These are phyloP conservation scores for Prunus mongolica DNA, from an alignment of 306 rosid species.

Conservation along the genomic window DNA sequence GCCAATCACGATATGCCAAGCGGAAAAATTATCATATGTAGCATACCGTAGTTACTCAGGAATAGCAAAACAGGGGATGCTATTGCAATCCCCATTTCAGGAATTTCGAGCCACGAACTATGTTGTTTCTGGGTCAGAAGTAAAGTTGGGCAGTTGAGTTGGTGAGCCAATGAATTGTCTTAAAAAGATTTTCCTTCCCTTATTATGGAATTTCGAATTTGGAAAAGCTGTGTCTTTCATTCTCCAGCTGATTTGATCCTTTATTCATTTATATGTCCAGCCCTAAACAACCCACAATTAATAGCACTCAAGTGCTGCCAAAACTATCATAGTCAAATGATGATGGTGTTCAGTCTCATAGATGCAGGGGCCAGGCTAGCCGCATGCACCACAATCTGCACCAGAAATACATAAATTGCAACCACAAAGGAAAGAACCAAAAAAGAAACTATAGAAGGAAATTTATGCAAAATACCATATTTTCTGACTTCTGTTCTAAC, in stretches of 20 bases:
- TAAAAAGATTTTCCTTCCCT: background rate
- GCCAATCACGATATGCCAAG: too few relatives aligned
- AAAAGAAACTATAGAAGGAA: background rate
- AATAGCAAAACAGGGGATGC: too few relatives aligned
- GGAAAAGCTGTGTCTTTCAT: background rate
- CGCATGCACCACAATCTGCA: background rate
- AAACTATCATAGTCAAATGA: slow-evolving; percentile 9
- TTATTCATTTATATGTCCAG: background rate
- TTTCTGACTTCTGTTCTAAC: too few relatives aligned
- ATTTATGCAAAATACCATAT: background rate
- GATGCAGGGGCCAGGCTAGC: too few relatives aligned
- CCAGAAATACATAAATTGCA: background rate
- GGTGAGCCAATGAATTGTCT: slow-evolving; percentile 7
- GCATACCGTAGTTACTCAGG: accelerated
- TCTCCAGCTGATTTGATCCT: background rate
- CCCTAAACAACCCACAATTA: background rate
- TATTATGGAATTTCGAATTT: background rate
- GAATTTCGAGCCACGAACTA: background rate
- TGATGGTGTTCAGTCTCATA: background rate
- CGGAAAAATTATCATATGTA: too few relatives aligned
- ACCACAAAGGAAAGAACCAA: background rate
- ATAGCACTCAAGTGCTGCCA: background rate
- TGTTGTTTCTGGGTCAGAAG: background rate
- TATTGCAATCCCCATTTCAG: background rate
- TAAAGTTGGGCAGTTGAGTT: background rate